Evolutionary conservation across 345 rosid species (phyloP).

Genomic region (Eutrema heterophyllum): DNA sequence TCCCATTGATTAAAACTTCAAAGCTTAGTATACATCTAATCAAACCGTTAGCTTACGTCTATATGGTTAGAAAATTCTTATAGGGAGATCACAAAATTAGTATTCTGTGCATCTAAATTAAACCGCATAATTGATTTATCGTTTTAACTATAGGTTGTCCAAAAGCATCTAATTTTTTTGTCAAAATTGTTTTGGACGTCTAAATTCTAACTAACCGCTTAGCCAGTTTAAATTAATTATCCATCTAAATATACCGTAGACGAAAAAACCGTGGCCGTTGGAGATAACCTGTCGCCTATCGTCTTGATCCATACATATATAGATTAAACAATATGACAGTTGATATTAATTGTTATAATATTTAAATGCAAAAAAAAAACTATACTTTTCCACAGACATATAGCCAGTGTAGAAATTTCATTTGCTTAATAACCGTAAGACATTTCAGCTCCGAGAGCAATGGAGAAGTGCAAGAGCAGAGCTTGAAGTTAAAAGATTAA

Average conservation of each 20-base stretch:
- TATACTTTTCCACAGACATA: background rate
- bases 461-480: conserved; percentile 75
- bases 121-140: background rate
- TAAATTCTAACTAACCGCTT: background rate
- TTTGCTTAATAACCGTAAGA: background rate
- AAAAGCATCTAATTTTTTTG: background rate
- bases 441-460: conserved; percentile 72
- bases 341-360: too few relatives aligned
- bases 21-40: background rate
- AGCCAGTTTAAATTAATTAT: background rate
- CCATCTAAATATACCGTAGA: background rate
- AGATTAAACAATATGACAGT: background rate
- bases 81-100: background rate
- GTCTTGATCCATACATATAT: too few relatives aligned
- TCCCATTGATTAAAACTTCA: background rate
- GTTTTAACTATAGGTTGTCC: background rate
- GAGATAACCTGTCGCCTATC: background rate
- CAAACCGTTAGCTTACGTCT: background rate
- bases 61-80: background rate
- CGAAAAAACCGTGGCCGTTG: background rate
- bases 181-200: background rate
- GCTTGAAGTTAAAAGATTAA: conserved; percentile 28
- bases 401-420: background rate
- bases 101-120: background rate
- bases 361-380: background rate